Conservation (phyloP, 108 stramenopile genomes). For the Schizochytrium sp. region DNA sequence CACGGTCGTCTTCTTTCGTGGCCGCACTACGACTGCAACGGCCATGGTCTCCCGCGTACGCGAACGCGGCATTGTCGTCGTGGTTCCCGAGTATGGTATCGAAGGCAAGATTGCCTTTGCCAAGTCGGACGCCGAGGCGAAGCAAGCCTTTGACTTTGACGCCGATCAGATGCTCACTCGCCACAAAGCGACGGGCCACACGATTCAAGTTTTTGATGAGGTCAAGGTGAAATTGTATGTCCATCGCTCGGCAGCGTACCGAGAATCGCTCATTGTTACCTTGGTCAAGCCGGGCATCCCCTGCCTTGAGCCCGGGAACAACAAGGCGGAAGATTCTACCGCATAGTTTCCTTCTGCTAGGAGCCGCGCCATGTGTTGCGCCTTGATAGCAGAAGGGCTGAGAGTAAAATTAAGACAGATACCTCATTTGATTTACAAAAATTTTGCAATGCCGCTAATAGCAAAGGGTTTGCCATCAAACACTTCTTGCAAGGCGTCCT, state of each 20-base stretch:
- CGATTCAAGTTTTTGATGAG: not conserved
- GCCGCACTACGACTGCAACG: slow-evolving; percentile 58
- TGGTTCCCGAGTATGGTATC: slow-evolving; percentile 95
- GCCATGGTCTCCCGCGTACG: slow-evolving; percentile 85
- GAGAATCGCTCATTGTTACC: not conserved
- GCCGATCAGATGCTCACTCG: not conserved
- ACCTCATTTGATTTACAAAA: not conserved
- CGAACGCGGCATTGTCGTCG: slow-evolving; percentile 63
- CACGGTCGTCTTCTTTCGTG: slow-evolving; percentile 78
- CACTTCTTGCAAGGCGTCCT: not conserved
- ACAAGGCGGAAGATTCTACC: not conserved
- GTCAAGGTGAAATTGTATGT: not conserved
- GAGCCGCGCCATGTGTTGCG: not conserved
- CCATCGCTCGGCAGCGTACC: not conserved
- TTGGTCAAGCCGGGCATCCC: not conserved
- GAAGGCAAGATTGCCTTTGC: slow-evolving; percentile 73
- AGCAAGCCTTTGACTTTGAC: not conserved
- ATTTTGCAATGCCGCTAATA: not conserved
- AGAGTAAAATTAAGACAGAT: not conserved
- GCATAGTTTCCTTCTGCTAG: not conserved
- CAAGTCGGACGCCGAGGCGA: not conserved
- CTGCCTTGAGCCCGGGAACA: not conserved
- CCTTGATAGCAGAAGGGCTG: not conserved
- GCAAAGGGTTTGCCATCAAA: not conserved
- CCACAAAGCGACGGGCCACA: not conserved